These are phyloP conservation scores for Fraxinus nigra DNA, from an alignment of 305 asterid species.

Conservation along the genomic window DNA sequence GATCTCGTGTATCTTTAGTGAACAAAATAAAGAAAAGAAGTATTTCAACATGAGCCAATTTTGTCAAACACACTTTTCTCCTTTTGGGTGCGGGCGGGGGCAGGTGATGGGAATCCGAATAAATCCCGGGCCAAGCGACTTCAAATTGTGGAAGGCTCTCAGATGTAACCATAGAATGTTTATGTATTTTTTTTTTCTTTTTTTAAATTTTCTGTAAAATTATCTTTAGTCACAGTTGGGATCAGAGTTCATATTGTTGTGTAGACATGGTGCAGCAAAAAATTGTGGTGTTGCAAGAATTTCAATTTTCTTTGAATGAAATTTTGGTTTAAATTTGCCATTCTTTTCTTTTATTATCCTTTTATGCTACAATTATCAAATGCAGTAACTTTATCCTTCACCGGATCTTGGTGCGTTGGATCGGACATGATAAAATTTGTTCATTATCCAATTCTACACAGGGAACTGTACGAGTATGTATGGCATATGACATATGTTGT, in stretches of 20 bases:
- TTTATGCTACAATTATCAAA: background rate
- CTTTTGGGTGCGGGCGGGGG: background rate
- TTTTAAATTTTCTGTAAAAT: background rate
- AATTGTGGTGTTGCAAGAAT: background rate
- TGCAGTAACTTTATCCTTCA: background rate
- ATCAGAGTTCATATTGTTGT: background rate
- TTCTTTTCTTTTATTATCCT: background rate
- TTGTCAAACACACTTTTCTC: conserved; percentile 25
- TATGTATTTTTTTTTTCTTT: background rate
- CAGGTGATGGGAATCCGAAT: background rate
- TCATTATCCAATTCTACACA: background rate
- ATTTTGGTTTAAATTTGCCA: background rate
- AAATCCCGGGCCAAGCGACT: background rate
- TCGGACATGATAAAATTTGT: background rate
- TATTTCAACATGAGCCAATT: conserved; percentile 34
- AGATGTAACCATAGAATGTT: conserved; percentile 3
- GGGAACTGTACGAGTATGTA: background rate
- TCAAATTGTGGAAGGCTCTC: background rate
- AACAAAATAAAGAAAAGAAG: conserved; percentile 27
- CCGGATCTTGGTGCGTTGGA: background rate
- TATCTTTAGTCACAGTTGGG: background rate
- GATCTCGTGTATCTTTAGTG: conserved; percentile 31
- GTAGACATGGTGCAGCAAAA: background rate
- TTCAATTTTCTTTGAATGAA: background rate
- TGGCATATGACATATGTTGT: background rate